Evolutionary conservation across 306 rosid species (phyloP), one percentile per base, ranked within the genome.

Genomic region (Trifolium dubium): DNA sequence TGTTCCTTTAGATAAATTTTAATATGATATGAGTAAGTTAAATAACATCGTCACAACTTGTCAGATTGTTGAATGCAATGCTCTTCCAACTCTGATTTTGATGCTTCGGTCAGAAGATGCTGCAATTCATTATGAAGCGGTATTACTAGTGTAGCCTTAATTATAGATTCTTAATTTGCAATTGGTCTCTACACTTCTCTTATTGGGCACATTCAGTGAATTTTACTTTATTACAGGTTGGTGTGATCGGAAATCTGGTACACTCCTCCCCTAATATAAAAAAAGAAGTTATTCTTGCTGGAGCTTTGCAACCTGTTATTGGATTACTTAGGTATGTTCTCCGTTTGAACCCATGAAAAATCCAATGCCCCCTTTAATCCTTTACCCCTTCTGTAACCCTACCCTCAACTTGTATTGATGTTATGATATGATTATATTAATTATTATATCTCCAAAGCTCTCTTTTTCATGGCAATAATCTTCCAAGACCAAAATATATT

Each of bases 71-170:
- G 96, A 94, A 73, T 92, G 96, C 88, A 86, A 89, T 92, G 97
- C 99, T 67, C 97, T 94, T 82, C 97, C 95, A 30, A 94, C 96
- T 63, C 91, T 94, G 67, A 94, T 94, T 85, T 60, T 92, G 77
- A 94, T 94, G 99, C 97, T 94, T 46, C 85, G 90, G 69, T 89
- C 97, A 46, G 99, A 94, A 85, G 99, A 92, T 85, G 85, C 96
- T 80, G 99, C 96, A 59, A 89, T 94, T 79, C 99, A 94, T 85
- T 94, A 92, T 50, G 99, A 94, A 85, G 99, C 99, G 83, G 99
- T 92, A 86, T 59, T 89, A 71, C 46, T 69, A 54, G n/a, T 80
- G 62, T 15, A 54, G 35, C 61, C 17, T 64, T 30, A 66, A 31
- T 70, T 71, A 34, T 69, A 51, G 41, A 40, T 85, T 56, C 37